Base-by-base conservation (phyloP, 75 land plant species). In the Pinus tabuliformis region DNA sequence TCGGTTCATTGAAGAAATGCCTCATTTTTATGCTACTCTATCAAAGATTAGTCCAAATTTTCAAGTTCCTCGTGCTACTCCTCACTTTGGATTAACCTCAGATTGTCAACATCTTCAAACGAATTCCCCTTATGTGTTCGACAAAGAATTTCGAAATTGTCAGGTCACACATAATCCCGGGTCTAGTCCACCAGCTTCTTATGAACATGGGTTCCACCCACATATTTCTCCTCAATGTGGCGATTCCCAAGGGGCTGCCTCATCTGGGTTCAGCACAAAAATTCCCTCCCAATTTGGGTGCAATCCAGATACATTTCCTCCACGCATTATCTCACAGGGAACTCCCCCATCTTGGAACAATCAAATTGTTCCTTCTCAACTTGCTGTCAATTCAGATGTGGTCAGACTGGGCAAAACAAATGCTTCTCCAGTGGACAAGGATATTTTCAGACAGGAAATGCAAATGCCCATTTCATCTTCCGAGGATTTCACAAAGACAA, bases 401-500 rank as follows among this genome's bases (percentile, higher is more conserved):
- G 37, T 16, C 0, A 24, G 57, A 14, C 24, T 28, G 16, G 12
- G 15, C 45, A 73, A 16, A 5, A 18, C 5, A 52, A 26, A 73
- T 20, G 74, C 20, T 14, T 73, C 74, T 54, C 45, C 57, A 73
- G 45, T 73, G 17, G 58, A 54, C 33, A 73, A 56, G 58, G 74
- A 56, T 24, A 56, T 21, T 73, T 52, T 4, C 4, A 16, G 52
- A 39, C 59, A 56, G 33, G 75, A 73, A 54, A 24, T 26, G 59
- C 75, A 73, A 68, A 24, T 73, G 75, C 58, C 18, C 26, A 45
- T 13, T 16, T 24, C 75, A 26, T 26, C 65, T 1, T 73, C 59
- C 59, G 16, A 57, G 17, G 36, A 24, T 21, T 59, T 57, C 58
- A 81, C 80, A 0, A 78, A 65, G 49, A 56, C 73, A 78, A 84